Conservation (phyloP, 768 basidiomycete genomes). For the Pulveroboletus sp. region DNA sequence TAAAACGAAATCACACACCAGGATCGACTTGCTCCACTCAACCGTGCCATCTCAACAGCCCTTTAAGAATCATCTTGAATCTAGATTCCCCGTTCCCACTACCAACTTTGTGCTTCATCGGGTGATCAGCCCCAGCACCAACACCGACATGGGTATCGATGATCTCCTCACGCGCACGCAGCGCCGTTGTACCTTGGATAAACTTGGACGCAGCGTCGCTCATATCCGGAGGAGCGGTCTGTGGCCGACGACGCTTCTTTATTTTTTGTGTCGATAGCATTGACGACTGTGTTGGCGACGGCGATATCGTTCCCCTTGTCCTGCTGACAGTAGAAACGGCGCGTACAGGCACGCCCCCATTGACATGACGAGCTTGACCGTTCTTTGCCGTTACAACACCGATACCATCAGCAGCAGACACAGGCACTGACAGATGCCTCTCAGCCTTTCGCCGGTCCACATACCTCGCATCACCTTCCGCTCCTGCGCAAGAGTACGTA, state of each 20-base stretch:
- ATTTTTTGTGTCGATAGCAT: not conserved
- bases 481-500: not conserved
- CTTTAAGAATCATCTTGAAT: conserved; percentile 15
- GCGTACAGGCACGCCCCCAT: not conserved
- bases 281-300: not conserved
- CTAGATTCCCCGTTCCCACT: conserved; percentile 3
- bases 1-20: conserved; percentile 5
- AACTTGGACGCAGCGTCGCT: conserved; percentile 15
- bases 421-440: not conserved
- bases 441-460: not conserved
- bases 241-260: conserved; percentile 17
- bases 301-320: not conserved
- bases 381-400: not conserved
- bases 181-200: conserved; percentile 4
- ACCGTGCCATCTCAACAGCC: conserved; percentile 13
- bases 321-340: not conserved
- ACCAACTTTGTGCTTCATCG: not conserved
- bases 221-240: conserved; percentile 20
- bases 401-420: not conserved
- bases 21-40: not conserved
- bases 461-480: not conserved
- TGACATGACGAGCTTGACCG: not conserved
- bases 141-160: not conserved
- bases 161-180: conserved; percentile 1
- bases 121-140: not conserved